phyloP scores from a whole-genome alignment of 73 alveolate genomes.

The Stentor roeselii region DNA sequence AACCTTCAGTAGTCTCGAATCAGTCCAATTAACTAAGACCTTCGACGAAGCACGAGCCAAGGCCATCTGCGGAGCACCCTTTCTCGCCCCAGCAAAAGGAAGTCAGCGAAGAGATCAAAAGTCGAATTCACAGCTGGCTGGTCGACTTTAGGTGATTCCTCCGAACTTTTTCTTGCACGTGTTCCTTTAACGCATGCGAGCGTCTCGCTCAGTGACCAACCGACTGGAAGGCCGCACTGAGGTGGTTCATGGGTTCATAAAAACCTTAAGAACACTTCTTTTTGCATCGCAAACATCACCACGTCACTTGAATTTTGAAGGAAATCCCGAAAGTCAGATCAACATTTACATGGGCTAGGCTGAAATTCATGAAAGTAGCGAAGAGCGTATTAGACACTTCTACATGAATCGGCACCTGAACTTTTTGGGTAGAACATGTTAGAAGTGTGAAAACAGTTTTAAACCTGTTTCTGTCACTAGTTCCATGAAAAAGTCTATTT shows the following conservation, averaged over 20 bases:
- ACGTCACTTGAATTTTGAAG: conserved; percentile 57
- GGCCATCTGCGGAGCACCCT: not conserved
- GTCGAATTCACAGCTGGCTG: not conserved
- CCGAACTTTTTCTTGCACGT: not conserved
- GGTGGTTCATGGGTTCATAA: conserved; percentile 55
- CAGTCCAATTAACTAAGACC: not conserved
- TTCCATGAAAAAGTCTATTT: not conserved
- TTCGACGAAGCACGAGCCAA: no score
- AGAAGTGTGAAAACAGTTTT: not conserved
- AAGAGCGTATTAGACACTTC: not conserved
- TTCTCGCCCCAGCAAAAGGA: no score
- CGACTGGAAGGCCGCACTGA: conserved; percentile 68
- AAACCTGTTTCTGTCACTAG: not conserved
- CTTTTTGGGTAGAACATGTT: not conserved
- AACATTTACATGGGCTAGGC: not conserved
- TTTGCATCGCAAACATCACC: conserved; percentile 52
- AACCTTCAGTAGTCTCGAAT: not conserved
- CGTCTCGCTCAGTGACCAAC: conserved; percentile 56
- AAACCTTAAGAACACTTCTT: conserved; percentile 42
- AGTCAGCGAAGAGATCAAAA: not conserved
- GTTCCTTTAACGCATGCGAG: conserved; percentile 32
- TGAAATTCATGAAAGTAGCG: conserved; percentile 18
- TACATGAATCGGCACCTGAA: not conserved
- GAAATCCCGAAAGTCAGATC: conserved; percentile 30
- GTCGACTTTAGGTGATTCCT: not conserved